A percentile compares a stretch with the other conserved stretches of the same genome.
Conservation (phyloP, 2,329 filamentous ascomycete species). For the Aspergillus pseudoterreus region DNA sequence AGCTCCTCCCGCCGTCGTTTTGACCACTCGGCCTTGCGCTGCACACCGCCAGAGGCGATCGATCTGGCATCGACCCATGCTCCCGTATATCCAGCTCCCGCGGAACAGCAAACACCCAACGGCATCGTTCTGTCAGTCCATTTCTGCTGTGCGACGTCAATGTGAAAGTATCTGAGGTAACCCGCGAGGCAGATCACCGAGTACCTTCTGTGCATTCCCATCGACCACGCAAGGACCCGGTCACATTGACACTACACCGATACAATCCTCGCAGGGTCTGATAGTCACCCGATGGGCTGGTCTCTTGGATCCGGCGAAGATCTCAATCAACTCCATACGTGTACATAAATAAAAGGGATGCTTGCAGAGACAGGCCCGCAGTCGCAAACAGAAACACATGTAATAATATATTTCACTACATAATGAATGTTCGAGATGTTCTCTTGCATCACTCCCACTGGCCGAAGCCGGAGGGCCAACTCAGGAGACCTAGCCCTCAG, state of each 20-base stretch:
- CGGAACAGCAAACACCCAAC: neutral
- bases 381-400: neutral
- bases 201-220: neutral
- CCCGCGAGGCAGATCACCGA: neutral
- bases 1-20: neutral
- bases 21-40: neutral
- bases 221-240: neutral
- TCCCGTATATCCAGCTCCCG: neutral
- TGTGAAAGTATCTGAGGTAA: constrained; percentile 1
- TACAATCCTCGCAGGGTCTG: neutral
- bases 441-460: constrained; percentile 38
- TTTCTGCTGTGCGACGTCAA: constrained; percentile 3
- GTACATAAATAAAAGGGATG: neutral
- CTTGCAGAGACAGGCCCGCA: neutral
- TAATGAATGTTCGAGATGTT: constrained; percentile 35
- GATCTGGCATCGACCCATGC: neutral
- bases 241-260: neutral
- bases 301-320: neutral
- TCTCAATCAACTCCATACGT: neutral
- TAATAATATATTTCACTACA: constrained; percentile 2
- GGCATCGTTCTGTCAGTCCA: neutral
- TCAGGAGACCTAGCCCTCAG: constrained; percentile 16
- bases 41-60: neutral
- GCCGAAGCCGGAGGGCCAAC: constrained; percentile 15
- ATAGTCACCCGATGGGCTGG: neutral